A percentile compares a stretch with the other conserved stretches of the same genome.
Conservation (phyloP, 331 rosid genomes). For the Arachis monticola region DNA sequence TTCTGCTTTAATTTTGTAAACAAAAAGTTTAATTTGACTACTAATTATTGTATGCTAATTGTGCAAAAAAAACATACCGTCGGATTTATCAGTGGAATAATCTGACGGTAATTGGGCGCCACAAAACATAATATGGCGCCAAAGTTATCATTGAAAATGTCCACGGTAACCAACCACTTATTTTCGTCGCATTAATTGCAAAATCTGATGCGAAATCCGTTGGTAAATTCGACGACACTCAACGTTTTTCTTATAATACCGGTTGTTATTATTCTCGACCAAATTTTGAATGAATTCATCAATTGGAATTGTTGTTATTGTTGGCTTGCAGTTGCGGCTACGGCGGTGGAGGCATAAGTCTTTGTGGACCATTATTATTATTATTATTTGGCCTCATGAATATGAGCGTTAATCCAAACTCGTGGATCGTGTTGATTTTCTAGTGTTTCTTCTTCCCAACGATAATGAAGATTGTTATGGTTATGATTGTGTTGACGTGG, state of each 20-base stretch:
- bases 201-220: too few species aligned
- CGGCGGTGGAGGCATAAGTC: constrained; percentile 17
- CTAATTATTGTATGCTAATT: too few species aligned
- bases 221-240: too few species aligned
- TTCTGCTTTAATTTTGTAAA: too few species aligned
- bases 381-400: constrained; percentile 34
- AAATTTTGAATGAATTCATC: constrained; percentile 32
- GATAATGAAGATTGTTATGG: neutral
- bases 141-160: too few species aligned
- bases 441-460: constrained; percentile 42
- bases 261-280: constrained; percentile 6
- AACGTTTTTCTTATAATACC: neutral
- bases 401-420: constrained; percentile 59
- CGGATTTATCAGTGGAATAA: too few species aligned
- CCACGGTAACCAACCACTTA: too few species aligned
- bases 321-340: neutral
- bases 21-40: too few species aligned
- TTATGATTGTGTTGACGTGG: constrained; percentile 35
- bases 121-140: too few species aligned
- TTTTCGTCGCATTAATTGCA: too few species aligned
- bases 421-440: constrained; percentile 5
- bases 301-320: neutral
- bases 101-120: too few species aligned
- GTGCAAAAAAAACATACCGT: too few species aligned
- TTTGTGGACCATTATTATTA: neutral